Evolutionary conservation across 371 early-diverging fungal genomes (phyloP).

Genomic region (Saksenaea oblongispora): DNA sequence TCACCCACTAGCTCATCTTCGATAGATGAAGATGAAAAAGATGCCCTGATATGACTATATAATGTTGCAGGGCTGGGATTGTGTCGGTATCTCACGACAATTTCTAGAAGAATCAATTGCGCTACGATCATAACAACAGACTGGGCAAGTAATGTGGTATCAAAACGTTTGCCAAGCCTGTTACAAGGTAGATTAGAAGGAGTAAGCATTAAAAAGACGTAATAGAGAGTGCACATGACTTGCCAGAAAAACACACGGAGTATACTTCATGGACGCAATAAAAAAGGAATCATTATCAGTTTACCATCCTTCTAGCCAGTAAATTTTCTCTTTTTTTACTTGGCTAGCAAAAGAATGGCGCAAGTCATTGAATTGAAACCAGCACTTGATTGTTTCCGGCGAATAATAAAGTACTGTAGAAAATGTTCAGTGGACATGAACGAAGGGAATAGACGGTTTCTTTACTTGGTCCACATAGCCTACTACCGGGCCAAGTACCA

Average conservation of each 20-base stretch:
- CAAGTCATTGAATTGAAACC: slow-evolving; percentile 42
- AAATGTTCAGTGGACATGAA: background rate
- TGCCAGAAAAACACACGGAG: slow-evolving; percentile 65
- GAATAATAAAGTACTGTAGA: slow-evolving; percentile 23
- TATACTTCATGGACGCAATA: slow-evolving; percentile 26
- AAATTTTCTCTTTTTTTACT: slow-evolving; percentile 16
- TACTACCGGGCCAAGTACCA: slow-evolving; percentile 37
- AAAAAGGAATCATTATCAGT: background rate
- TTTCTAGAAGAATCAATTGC: slow-evolving; percentile 53
- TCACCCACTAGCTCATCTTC: slow-evolving; percentile 10
- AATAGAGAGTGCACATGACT: background rate
- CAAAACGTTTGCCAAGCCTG: slow-evolving; percentile 62
- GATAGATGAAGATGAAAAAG: slow-evolving; percentile 13
- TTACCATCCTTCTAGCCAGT: background rate
- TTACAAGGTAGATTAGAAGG: background rate
- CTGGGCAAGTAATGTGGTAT: slow-evolving; percentile 55
- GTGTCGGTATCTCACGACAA: slow-evolving; percentile 36
- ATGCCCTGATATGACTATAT: slow-evolving; percentile 21
- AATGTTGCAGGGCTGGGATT: slow-evolving; percentile 20
- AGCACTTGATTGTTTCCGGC: slow-evolving; percentile 29
- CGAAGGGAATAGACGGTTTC: background rate
- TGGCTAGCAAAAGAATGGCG: slow-evolving; percentile 37
- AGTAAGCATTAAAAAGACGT: background rate
- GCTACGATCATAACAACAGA: slow-evolving; percentile 65
- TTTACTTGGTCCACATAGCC: slow-evolving; percentile 44